phyloP scores from a whole-genome alignment of 805 yeast genomes.

The Saccharomyces mikatae region DNA sequence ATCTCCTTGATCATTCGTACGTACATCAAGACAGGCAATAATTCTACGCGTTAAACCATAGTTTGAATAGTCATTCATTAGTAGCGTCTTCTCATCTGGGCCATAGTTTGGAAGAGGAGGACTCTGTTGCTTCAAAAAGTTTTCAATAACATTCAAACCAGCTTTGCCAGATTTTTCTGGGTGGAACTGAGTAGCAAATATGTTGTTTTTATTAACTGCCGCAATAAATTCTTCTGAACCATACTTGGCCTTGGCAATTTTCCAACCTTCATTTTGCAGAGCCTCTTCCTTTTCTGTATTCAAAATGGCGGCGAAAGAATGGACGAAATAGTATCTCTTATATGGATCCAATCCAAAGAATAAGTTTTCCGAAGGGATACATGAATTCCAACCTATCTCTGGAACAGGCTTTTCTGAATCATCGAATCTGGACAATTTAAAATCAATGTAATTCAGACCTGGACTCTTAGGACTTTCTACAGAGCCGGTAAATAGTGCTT shows the following conservation, averaged over 20 bases:
- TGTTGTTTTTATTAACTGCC: constrained; percentile 64
- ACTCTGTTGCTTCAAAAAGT: constrained; percentile 47
- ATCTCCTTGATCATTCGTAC: constrained; percentile 90
- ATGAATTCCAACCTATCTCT: constrained; percentile 90
- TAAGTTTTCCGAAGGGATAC: constrained; percentile 19
- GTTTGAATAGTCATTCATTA: constrained; percentile 35
- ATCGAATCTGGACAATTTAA: constrained; percentile 55
- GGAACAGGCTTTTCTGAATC: constrained; percentile 74
- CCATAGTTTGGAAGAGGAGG: constrained; percentile 19
- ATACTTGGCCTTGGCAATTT: constrained; percentile 61
- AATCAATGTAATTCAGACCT: constrained; percentile 55
- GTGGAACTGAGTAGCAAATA: constrained; percentile 95
- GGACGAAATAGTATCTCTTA: constrained; percentile 86
- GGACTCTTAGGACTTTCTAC: constrained; percentile 58
- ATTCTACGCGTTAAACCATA: constrained; percentile 80
- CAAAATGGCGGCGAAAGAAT: constrained; percentile 80
- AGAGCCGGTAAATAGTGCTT: constrained; percentile 68
- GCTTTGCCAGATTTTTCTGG: constrained; percentile 97
- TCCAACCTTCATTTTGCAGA: constrained; percentile 48
- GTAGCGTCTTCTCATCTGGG: constrained; percentile 11
- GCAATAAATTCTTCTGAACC: constrained; percentile 78
- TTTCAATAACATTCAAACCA: constrained; percentile 68
- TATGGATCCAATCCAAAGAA: constrained; percentile 59
- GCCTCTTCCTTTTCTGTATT: constrained; percentile 29
- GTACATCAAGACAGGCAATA: constrained; percentile 95